Percentiles rank a stretch among this genome's conserved stretches.
These are phyloP conservation scores for Onygena corvina DNA, from an alignment of 2,329 filamentous ascomycete genomes.

Conservation along the genomic window DNA sequence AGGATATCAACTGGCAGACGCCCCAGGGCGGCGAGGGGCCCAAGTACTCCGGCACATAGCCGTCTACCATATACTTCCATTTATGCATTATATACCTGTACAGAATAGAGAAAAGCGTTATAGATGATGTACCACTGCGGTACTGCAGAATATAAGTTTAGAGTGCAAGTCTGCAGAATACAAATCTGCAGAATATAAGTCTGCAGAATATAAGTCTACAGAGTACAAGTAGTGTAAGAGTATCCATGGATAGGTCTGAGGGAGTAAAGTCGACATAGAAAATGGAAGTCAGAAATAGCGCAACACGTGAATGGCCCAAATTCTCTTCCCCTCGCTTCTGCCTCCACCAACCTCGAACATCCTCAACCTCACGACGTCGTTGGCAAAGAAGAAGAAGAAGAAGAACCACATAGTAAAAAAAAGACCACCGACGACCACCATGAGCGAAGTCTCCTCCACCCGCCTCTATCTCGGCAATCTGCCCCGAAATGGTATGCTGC, in stretches of 20 bases:
- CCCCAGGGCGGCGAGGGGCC: conserved; percentile 77
- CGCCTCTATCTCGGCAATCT: conserved; percentile 96
- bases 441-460: conserved; percentile 85
- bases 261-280: too few species aligned
- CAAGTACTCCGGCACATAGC: conserved; percentile 50
- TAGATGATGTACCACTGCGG: too few species aligned
- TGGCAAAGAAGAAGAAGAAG: too few species aligned
- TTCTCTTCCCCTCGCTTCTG: not conserved
- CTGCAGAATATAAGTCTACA: too few species aligned
- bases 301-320: conserved; percentile 6
- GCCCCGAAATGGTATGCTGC: conserved; percentile 73
- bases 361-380: not conserved
- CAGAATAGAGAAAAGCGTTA: conserved; percentile 4
- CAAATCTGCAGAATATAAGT: too few species aligned
- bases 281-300: not conserved
- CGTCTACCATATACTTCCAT: not conserved
- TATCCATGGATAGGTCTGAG: too few species aligned
- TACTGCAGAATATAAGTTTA: too few species aligned
- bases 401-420: too few species aligned
- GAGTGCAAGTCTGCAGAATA: too few species aligned
- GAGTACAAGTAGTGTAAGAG: too few species aligned
- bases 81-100: conserved; percentile 1
- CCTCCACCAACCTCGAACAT: not conserved
- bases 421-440: too few species aligned
- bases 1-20: conserved; percentile 96